phyloP scores from a whole-genome alignment of 495 filamentous ascomycete genomes.

The Annulohypoxylon bovei region DNA sequence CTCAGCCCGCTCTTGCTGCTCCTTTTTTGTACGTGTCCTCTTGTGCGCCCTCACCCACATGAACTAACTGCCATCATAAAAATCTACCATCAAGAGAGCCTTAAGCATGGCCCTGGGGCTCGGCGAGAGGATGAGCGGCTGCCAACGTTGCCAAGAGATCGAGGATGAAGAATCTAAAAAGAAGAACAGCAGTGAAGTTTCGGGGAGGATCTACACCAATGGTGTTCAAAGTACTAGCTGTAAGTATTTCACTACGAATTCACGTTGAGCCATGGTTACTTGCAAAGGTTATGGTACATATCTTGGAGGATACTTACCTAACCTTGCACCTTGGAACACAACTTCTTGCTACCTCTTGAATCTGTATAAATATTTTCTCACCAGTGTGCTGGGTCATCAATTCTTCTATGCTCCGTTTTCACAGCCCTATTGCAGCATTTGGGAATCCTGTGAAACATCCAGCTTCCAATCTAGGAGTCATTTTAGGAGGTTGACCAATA shows the following conservation, averaged over 20 bases:
- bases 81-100: not conserved
- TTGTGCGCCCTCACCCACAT: not conserved
- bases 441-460: conserved; percentile 7
- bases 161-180: conserved; percentile 38
- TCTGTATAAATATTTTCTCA: not conserved
- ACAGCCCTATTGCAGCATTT: not conserved
- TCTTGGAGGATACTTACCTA: not conserved
- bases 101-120: conserved; percentile 38
- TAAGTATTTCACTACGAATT: conserved; percentile 19
- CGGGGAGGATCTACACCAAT: not conserved
- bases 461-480: conserved; percentile 23
- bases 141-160: conserved; percentile 39
- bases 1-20: conserved; percentile 13
- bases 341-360: not conserved
- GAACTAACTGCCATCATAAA: not conserved
- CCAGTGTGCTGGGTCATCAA: not conserved
- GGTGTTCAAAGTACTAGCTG: not conserved
- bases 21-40: conserved; percentile 8
- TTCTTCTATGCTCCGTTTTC: not conserved
- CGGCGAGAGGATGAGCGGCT: conserved; percentile 19
- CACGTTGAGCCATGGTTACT: not conserved
- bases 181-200: conserved; percentile 17
- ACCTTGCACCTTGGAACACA: not conserved
- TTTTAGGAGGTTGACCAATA: conserved; percentile 34
- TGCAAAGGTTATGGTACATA: not conserved